Evolutionary conservation across 2,329 filamentous ascomycete genomes (phyloP).

Genomic region (Stagonosporopsis cucurbitacearum): DNA sequence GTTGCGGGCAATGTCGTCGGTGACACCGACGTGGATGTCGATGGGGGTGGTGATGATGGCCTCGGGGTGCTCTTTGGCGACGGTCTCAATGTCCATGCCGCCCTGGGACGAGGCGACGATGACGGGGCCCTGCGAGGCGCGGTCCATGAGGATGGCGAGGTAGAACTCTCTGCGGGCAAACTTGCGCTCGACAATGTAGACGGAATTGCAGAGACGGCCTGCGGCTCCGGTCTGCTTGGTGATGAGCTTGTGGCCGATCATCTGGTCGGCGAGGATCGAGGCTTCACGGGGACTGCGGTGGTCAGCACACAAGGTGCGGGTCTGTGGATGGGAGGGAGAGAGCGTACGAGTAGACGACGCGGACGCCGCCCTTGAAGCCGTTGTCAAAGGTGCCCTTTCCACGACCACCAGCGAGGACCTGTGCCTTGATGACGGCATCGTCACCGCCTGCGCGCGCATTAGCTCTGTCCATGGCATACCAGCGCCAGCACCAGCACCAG

Average conservation of each 20-base stretch:
- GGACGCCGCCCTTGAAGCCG: conserved; percentile 97
- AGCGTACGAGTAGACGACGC: conserved; percentile 91
- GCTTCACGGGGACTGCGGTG: conserved; percentile 75
- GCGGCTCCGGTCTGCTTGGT: conserved; percentile 98
- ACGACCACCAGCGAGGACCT: conserved; percentile 96
- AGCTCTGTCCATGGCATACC: conserved; percentile 41
- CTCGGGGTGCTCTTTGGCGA: conserved; percentile 96
- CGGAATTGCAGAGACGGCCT: conserved; percentile 93
- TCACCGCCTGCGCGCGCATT: conserved; percentile 65
- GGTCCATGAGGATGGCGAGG: conserved; percentile 98
- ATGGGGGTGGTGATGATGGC: conserved; percentile 94
- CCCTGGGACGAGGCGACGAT: conserved; percentile 98
- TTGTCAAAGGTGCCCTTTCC: conserved; percentile 99
- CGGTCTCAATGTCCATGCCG: conserved; percentile 98
- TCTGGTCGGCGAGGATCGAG: conserved; percentile 97
- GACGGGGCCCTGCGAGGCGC: conserved; percentile 85
- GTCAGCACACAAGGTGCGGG: conserved; percentile 17
- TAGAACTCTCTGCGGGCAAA: conserved; percentile 99
- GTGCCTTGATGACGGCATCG: conserved; percentile 99
- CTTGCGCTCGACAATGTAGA: conserved; percentile 99
- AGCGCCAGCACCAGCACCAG: too few relatives aligned
- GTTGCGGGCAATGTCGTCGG: conserved; percentile 88
- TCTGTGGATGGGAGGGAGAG: conserved; percentile 1
- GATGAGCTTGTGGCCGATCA: conserved; percentile 99
- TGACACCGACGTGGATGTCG: conserved; percentile 93